Evolutionary conservation across 352 stramenopile genomes (phyloP), one percentile per base, ranked within the genome.

Genomic region (Phytophthora multivora): DNA sequence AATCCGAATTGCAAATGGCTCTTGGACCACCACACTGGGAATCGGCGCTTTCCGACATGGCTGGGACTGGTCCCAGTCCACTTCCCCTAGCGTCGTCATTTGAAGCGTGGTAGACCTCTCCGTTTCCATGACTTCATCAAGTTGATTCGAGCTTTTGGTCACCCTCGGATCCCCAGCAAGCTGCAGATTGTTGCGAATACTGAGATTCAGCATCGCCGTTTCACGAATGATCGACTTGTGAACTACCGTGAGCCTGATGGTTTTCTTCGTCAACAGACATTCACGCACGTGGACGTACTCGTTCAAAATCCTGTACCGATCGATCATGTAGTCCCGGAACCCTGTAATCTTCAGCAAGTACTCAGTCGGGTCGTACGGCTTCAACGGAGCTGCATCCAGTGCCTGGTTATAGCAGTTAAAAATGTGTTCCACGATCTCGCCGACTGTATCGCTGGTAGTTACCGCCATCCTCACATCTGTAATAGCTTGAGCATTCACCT

Each of bases 241-340:
- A 12, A 94, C 75, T 19, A 94, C 68, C 2, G 85, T 91, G n/a
- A 94, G 65, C 2, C 85, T 74, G 12, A 94, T 75, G 5, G 82
- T 90, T 52, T 91, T 92, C 69, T 94, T 94, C 2, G 78, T 88
- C 51, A 94, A 51, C 41, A 92, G 49, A 48, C 83, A 92, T 55
- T 94, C 83, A 47, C 85, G 83, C 21, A 94, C 83, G 39, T 91
- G 82, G 49, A 92, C 84, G 59, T 94, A 94, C 59, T 94, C 83
- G 57, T 92, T 88, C 69, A 94, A 71, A 21, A 86, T 79, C 11
- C 85, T 73, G 40, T 80, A 89, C 0, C 81, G 81, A 49, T 94
- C 85, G 30, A 91, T 86, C 71, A 94, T 77, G 51, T 89, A 94
- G 60, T 94, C 85, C 4, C 83, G 82, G 45, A 81, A 92, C 15